phyloP scores from a whole-genome alignment of 2,329 filamentous ascomycete species.

The Penicillium expansum region DNA sequence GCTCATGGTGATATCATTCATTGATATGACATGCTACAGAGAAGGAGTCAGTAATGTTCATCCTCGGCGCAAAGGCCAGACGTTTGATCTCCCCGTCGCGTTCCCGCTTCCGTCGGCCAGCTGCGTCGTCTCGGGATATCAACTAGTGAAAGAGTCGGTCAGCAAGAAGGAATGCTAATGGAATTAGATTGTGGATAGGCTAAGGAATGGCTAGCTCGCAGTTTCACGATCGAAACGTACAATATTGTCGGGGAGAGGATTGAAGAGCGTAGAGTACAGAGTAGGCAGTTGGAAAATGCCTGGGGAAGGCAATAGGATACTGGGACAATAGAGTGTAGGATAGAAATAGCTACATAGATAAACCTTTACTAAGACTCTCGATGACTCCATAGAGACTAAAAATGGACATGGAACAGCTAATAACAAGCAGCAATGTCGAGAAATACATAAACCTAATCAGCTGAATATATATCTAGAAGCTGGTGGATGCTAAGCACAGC shows the following conservation, averaged over 20 bases:
- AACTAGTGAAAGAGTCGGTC: constrained; percentile 38
- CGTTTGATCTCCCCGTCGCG: constrained; percentile 17
- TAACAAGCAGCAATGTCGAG: too few relatives aligned
- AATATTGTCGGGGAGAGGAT: constrained; percentile 31
- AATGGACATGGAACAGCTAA: too few relatives aligned
- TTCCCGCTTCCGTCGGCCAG: constrained; percentile 27
- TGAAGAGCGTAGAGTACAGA: neutral
- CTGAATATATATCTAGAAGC: neutral
- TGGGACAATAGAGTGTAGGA: neutral
- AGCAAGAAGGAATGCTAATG: constrained; percentile 28
- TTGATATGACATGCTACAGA: neutral
- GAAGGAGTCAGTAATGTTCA: neutral
- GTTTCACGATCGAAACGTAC: constrained; percentile 33
- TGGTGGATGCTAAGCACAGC: neutral
- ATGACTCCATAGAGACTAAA: too few relatives aligned
- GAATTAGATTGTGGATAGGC: neutral
- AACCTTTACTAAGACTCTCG: accelerated
- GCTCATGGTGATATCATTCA: too few relatives aligned
- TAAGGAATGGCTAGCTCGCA: constrained; percentile 29
- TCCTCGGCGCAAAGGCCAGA: constrained; percentile 7
- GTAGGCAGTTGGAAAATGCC: neutral
- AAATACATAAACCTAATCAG: accelerated
- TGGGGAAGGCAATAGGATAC: neutral
- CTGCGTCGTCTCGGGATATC: constrained; percentile 21
- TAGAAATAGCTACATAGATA: accelerated